phyloP scores from a whole-genome alignment of 2,329 filamentous ascomycete species.

The Microdochium trichocladiopsis region DNA sequence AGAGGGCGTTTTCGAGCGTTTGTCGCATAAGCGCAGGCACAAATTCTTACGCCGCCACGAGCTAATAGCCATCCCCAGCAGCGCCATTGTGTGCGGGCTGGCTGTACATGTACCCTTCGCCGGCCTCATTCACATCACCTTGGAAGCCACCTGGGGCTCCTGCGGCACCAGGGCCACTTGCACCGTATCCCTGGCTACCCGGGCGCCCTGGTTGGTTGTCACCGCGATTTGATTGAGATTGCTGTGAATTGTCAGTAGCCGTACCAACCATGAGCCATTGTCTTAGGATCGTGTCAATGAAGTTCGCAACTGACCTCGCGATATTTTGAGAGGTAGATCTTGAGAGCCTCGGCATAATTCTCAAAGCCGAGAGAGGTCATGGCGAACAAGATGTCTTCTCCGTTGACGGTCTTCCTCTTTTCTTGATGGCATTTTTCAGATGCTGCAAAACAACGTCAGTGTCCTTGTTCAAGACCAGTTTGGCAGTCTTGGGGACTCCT shows the following conservation, averaged over 20 bases:
- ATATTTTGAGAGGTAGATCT: conserved; percentile 97
- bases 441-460: conserved; percentile 46
- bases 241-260: conserved; percentile 32
- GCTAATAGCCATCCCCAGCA: conserved; percentile 45
- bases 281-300: neutral
- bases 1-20: no score
- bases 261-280: neutral
- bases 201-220: conserved; percentile 43
- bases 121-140: conserved; percentile 36
- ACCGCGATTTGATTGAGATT: conserved; percentile 75
- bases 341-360: conserved; percentile 95
- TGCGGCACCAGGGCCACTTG: conserved; percentile 28
- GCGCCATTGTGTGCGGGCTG: conserved; percentile 53
- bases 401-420: conserved; percentile 98
- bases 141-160: conserved; percentile 36
- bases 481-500: neutral
- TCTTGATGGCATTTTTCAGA: conserved; percentile 99
- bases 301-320: conserved; percentile 67
- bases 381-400: conserved; percentile 95
- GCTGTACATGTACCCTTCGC: conserved; percentile 43
- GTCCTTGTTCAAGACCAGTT: conserved; percentile 8
- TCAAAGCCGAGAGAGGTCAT: conserved; percentile 99
- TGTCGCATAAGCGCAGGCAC: neutral
- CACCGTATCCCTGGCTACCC: conserved; percentile 45
- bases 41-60: conserved; percentile 3